A percentile compares a stretch with the other conserved stretches of the same genome.
These are phyloP conservation scores for Scleroderma bovista DNA, from an alignment of 768 basidiomycete genomes.

Conservation along the genomic window DNA sequence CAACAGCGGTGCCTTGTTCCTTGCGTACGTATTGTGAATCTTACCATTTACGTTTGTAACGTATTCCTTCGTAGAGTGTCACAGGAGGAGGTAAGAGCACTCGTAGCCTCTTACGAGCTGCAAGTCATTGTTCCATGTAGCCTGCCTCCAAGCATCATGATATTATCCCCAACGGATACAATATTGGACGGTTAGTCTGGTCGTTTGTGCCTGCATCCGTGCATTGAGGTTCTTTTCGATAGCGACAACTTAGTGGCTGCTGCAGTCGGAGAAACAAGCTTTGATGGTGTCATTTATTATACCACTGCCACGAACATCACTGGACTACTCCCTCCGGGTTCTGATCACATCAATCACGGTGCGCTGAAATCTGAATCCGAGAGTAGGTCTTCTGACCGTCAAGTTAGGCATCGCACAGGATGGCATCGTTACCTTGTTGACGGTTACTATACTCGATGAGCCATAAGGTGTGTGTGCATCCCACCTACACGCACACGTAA, in stretches of 20 bases:
- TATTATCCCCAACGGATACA: slow-evolving; percentile 44
- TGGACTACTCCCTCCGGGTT: slow-evolving; percentile 50
- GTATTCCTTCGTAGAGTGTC: slow-evolving; percentile 34
- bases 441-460: slow-evolving; percentile 35
- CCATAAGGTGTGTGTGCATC: too few species aligned
- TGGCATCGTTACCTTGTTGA: slow-evolving; percentile 50
- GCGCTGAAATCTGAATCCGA: slow-evolving; percentile 1
- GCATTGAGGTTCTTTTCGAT: not conserved
- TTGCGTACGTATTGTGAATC: slow-evolving; percentile 38
- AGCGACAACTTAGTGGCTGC: slow-evolving; percentile 36
- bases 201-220: not conserved
- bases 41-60: not conserved
- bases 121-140: slow-evolving; percentile 8
- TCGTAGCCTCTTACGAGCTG: not conserved
- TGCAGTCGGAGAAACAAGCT: slow-evolving; percentile 35
- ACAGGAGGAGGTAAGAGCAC: slow-evolving; percentile 34
- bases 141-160: slow-evolving; percentile 32
- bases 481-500: too few species aligned
- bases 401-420: slow-evolving; percentile 53
- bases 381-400: not conserved
- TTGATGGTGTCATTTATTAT: slow-evolving; percentile 41
- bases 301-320: slow-evolving; percentile 43
- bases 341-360: slow-evolving; percentile 51
- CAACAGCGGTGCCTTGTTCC: slow-evolving; percentile 46
- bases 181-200: slow-evolving; percentile 37